Base-by-base conservation (phyloP, 805 yeast species). In the Starmerella apicola region DNA sequence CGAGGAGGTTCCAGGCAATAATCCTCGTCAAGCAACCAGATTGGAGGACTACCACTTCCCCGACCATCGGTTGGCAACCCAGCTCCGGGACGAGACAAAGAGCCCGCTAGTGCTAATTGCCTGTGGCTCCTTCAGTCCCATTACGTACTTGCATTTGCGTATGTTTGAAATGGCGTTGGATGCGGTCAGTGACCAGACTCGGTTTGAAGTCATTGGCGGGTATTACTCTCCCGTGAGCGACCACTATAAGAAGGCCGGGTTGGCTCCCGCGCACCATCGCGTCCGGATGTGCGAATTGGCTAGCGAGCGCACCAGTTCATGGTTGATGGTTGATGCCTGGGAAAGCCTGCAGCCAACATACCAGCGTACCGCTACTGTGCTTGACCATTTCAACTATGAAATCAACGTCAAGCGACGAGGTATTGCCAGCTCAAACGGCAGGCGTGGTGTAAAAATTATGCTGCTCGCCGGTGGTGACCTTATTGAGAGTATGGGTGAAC, bases 301-400 rank as follows among this genome's bases (percentile, higher is more conserved):
- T 0, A 86, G 98, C 61, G 98, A 91, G 57, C 70, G 98, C 54
- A 91, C 98, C 0, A 77, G 91, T 3, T 77, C 88, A 21, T 91
- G 98, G 98, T 68, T 91, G 29, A 91, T 91, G 98, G 98, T 91
- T 22, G 98, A 91, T 59, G 96, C 97, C 1, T 91, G 98, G 98
- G 98, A 91, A 63, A 79, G 93, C 3, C 66, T 91, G 44, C 98
- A 91, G 61, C 81, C 82, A 1, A 70, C 76, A 34, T 91, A 91
- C 59, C 84, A 94, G 21, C 71, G 98, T 50, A 91, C 98, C 0
- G 96, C 97, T 2, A 71, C 84, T 39, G 98, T 91, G 5, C 68
- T 91, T 55, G 98, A 91, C 58, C 98, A 91, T 60, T 91, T 91
- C 63, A 88, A 91, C 60, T 83, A 86, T 54, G 98, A 91, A 55